A percentile compares a stretch with the other conserved stretches of the same genome.
Conservation (phyloP, 306 rosid species). For the Quercus alba region DNA sequence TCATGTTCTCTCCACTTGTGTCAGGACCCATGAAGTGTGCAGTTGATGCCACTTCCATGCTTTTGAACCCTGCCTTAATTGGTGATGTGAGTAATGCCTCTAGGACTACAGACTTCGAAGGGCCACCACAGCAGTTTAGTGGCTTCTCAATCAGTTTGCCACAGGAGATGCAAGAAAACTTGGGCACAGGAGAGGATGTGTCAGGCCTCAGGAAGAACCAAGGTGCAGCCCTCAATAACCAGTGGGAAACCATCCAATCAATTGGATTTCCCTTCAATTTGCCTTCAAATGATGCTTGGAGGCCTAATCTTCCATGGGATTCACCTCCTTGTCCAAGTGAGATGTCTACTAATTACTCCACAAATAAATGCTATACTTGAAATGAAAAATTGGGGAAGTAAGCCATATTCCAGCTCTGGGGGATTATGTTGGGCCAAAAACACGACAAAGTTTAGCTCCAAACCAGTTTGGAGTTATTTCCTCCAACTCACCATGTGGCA, state of each 20-base stretch:
- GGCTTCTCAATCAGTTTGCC: conserved; percentile 44
- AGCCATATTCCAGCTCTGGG: background rate
- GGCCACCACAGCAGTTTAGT: conserved; percentile 33
- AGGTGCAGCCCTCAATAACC: conserved; percentile 9
- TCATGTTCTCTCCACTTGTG: conserved; percentile 37
- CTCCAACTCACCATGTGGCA: too few relatives aligned
- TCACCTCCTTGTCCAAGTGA: conserved; percentile 49
- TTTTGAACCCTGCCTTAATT: conserved; percentile 26
- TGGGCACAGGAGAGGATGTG: conserved; percentile 10
- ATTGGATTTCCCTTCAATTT: conserved; percentile 62
- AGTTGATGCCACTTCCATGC: conserved; percentile 30
- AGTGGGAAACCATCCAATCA: conserved; percentile 40
- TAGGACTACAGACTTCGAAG: conserved; percentile 42
- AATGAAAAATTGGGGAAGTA: background rate
- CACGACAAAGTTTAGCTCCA: too few relatives aligned
- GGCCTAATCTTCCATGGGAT: conserved; percentile 46
- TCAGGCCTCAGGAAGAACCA: conserved; percentile 24
- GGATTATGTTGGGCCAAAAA: background rate
- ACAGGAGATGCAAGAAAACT: conserved; percentile 38
- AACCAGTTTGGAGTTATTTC: too few relatives aligned
- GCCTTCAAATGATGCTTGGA: conserved; percentile 53
- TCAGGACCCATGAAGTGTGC: conserved; percentile 34
- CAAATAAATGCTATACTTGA: conserved; percentile 48
- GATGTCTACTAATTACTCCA: conserved; percentile 47
- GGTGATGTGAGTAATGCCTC: conserved; percentile 2